These are phyloP conservation scores for Mortierella hygrophila DNA, from an alignment of 192 early-diverging fungal species.

Conservation along the genomic window DNA sequence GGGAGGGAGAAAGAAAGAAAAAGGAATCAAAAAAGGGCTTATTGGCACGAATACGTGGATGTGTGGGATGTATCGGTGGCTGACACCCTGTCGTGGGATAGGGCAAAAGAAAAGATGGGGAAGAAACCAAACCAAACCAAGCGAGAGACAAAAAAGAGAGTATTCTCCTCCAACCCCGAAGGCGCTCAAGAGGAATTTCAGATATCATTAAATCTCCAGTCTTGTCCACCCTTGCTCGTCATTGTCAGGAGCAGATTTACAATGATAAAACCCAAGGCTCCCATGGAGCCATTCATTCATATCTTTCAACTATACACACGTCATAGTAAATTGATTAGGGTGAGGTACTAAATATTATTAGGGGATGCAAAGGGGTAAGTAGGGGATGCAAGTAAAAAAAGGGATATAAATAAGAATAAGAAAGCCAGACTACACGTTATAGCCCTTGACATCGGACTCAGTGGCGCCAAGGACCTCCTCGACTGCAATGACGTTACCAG, in stretches of 20 bases:
- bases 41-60: background rate
- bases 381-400: background rate
- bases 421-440: conserved; percentile 12
- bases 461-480: conserved; percentile 29
- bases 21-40: background rate
- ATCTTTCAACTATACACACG: too few relatives aligned
- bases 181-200: too few relatives aligned
- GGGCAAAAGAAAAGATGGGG: background rate
- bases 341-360: background rate
- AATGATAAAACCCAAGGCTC: too few relatives aligned
- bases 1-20: background rate
- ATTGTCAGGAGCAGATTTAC: too few relatives aligned
- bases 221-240: too few relatives aligned
- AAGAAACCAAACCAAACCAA: too few relatives aligned
- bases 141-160: too few relatives aligned
- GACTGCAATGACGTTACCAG: conserved; percentile 22
- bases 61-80: background rate
- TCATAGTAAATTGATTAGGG: background rate
- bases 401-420: background rate
- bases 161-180: too few relatives aligned
- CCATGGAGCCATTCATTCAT: too few relatives aligned
- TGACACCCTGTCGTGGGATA: background rate
- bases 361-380: background rate
- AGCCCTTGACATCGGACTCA: conserved; percentile 15
- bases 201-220: background rate